Base-by-base conservation (phyloP, 495 filamentous ascomycete species). In the Xylaria telfairii region DNA sequence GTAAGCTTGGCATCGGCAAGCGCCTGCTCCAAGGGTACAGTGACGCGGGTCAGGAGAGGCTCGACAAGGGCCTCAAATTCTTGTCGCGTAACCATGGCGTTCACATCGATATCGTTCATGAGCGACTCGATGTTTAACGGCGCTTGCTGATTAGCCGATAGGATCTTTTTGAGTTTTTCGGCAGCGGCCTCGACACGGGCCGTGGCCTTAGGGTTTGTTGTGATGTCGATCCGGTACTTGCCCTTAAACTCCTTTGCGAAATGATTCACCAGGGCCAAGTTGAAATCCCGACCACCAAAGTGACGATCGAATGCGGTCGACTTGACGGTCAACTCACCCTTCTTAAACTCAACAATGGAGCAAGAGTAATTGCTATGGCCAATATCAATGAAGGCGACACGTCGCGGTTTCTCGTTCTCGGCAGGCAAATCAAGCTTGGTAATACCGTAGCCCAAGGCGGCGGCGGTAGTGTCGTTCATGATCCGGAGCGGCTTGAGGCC, bases 81-180 rank as follows among this genome's bases (percentile, higher is more conserved):
- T 76, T 97, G 93, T 75, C 96, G 92, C 81, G 95, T 98, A 74
- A 98, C 87, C 87, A 96, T 90, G 54, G 92, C 85, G 26, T 88
- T 89, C 28, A 97, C 96, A 81, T 99, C 96, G 42, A 95, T 84
- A 78, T 99, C 96, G 79, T 98, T 95, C 96, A 99, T 98, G 71
- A 98, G 86, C 24, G 96, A 97, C 87, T 99, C 96, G 76, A 99
- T 97, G 85, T 92, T 98, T 77, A 99, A 75, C n/a, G 96, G 96
- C 4, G 95, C 96, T 73, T 90, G 87, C 61, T 94, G 90, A 82
- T 98, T 98, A 75, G 96, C 96, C 17, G 96, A 98, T 67, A 99
- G 87, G 65, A 99, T 91, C 89, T 98, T 98, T 93, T 99, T 99
- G 78, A 97, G 80, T 89, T 97, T 98, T 87, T 99, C 96, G 61